Evolutionary conservation across 192 early-diverging fungal genomes (phyloP), one percentile per base, ranked within the genome.

Genomic region (Phlyctochytrium arcticum): DNA sequence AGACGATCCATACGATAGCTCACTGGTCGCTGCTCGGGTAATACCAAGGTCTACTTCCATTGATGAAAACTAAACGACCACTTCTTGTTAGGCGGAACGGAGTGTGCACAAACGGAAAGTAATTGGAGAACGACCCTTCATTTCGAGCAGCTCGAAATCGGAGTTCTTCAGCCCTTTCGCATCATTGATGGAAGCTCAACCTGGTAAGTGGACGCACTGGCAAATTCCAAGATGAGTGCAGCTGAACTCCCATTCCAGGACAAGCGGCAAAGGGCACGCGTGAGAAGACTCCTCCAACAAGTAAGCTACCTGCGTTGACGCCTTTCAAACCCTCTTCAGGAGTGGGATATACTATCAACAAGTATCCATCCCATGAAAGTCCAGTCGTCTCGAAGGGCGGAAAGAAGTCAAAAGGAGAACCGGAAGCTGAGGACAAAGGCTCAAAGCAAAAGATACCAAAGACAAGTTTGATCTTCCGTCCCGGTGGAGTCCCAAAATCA

Each of bases 271-370:
- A n/a, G n/a, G n/a, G n/a, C n/a, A n/a, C n/a, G n/a, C n/a, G n/a
- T n/a, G n/a, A n/a, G n/a, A n/a, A n/a, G n/a, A n/a, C n/a, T n/a
- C n/a, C n/a, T n/a, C n/a, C n/a, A n/a, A n/a, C n/a, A n/a, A n/a
- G n/a, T n/a, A n/a, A n/a, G n/a, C n/a, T n/a, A n/a, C n/a, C n/a
- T n/a, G n/a, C n/a, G n/a, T n/a, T n/a, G 34, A 17, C 24, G 29
- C 80, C 80, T 5, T 82, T 82, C 75, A 82, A 82, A 57, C 77
- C 80, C 3, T 72, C 77, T 3, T 73, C 70, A 17, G 64, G 67
- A 37, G 71, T 63, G 34, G 80, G 80, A 27, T 76, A 59, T 36
- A 82, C 80, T n/a, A 82, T 82, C 65, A 82, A 82, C 60, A 76
- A 69, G 33, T 82, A 82, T 65, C 80, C 80, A 5, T 54, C 32